Evolutionary conservation across 495 filamentous ascomycete genomes (phyloP), one percentile per base, ranked within the genome.

Genomic region (Aspergillus bridgeri): DNA sequence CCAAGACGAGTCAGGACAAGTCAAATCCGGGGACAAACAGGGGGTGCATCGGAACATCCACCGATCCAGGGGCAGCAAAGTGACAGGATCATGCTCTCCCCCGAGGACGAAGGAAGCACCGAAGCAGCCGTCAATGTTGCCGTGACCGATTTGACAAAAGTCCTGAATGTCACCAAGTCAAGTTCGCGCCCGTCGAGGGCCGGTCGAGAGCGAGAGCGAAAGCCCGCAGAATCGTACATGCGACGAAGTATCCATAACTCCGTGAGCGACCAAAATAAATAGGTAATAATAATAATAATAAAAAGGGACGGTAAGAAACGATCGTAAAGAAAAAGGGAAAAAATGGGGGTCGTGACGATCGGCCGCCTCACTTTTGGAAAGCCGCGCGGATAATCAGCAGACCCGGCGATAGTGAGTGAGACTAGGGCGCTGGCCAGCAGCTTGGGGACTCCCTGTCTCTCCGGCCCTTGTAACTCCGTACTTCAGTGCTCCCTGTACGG

Each of bases 351-450:
- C 44, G 27, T 50, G 63, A 56, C 63, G 61, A 65, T 63, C 62
- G 17, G 43, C 56, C 57, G 59, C 61, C 62, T 61, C 56, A 61
- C 63, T 62, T 63, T 60, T 50, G 23, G 54, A 60, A 71, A 72
- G 65, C 63, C 67, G 67, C 67, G 69, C 67, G 67, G 67, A 66
- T 67, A 67, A 66, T 51, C 48, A 38, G 52, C 45, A 25, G 38
- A 29, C 44, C 48, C 47, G 52, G 58, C 53, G 57, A 59, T 44
- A 56, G 56, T n/a, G 42, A 56, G 56, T n/a, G 42, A 42, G 50
- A 42, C 23, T 21, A 50, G 48, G 22, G 23, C 47, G 58, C 47
- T 58, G 57, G 54, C 61, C 57, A 60, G 61, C 44, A 42, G 42
- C 53, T 48, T 25, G 24, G 33, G 33, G 33, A 15, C 33, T 38